phyloP scores from a whole-genome alignment of 805 yeast species.

The Schizosaccharomyces cryophilus region DNA sequence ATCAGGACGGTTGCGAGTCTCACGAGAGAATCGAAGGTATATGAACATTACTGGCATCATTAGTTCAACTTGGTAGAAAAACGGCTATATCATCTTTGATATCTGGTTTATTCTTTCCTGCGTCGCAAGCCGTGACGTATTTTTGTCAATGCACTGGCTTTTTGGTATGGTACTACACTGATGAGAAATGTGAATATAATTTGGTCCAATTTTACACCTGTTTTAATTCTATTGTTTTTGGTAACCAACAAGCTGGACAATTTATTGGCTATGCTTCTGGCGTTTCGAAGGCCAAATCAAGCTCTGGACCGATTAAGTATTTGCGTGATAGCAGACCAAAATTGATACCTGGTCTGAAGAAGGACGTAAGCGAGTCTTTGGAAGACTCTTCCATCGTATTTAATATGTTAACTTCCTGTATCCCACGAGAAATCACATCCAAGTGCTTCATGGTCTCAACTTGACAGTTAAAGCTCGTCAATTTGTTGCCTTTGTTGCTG shows the following conservation, averaged over 20 bases:
- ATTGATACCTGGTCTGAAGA: constrained; percentile 15
- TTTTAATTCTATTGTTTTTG: constrained; percentile 17
- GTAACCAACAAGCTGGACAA: constrained; percentile 20
- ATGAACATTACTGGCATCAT: constrained; percentile 11
- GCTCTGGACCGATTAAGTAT: constrained; percentile 15
- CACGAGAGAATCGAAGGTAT: constrained; percentile 19
- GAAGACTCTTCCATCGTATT: constrained; percentile 21
- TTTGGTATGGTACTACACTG: constrained; percentile 21
- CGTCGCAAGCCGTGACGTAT: constrained; percentile 18
- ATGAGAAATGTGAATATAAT: constrained; percentile 13
- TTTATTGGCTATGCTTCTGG: constrained; percentile 20
- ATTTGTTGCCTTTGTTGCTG: constrained; percentile 74
- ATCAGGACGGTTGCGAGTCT: constrained; percentile 20
- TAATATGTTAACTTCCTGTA: constrained; percentile 13
- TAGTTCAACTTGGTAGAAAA: constrained; percentile 4
- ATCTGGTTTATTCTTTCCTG: constrained; percentile 14
- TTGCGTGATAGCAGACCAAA: constrained; percentile 15
- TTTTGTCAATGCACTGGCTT: constrained; percentile 19
- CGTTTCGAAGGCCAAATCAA: constrained; percentile 19
- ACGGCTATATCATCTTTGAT: constrained; percentile 5
- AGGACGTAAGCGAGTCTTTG: constrained; percentile 12
- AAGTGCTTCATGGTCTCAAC: constrained; percentile 11
- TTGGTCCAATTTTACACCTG: constrained; percentile 18
- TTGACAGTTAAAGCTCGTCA: constrained; percentile 39
- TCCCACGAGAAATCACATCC: constrained; percentile 13